These are phyloP conservation scores for Scopulariopsis brevicaulis DNA, from an alignment of 2,329 filamentous ascomycete species.

Conservation along the genomic window DNA sequence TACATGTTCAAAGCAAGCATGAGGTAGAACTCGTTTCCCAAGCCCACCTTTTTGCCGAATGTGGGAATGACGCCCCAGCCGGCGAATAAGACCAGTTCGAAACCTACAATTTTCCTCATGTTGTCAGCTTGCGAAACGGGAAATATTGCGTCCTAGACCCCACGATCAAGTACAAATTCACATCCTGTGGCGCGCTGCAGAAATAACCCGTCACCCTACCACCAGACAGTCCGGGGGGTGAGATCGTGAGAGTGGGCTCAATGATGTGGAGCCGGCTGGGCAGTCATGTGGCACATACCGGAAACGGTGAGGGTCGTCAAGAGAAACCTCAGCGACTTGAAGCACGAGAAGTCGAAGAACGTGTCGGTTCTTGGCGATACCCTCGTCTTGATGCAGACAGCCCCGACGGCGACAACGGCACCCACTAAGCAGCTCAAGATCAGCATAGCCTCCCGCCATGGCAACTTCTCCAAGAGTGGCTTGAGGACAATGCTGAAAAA, in stretches of 20 bases:
- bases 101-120: conserved; percentile 10
- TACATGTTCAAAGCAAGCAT: conserved; percentile 19
- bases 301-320: conserved; percentile 15
- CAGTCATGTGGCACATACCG: conserved; percentile 8
- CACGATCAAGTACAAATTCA: too few relatives aligned
- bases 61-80: conserved; percentile 18
- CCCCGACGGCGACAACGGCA: conserved; percentile 37
- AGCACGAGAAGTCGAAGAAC: conserved; percentile 8
- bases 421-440: conserved; percentile 37
- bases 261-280: not conserved
- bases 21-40: conserved; percentile 15
- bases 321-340: conserved; percentile 13
- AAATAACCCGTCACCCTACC: not conserved
- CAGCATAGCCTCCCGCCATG: conserved; percentile 36
- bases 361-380: conserved; percentile 17
- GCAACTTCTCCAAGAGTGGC: conserved; percentile 30
- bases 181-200: not conserved
- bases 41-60: conserved; percentile 12
- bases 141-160: not conserved
- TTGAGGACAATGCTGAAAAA: conserved; percentile 41
- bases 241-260: not conserved
- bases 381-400: conserved; percentile 61
- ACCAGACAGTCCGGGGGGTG: not conserved
- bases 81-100: conserved; percentile 17
- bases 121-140: not conserved